A percentile compares a stretch with the other conserved stretches of the same genome.
phyloP scores from a whole-genome alignment of 2,329 filamentous ascomycete species.

The Beauveria scarabaeidicola region DNA sequence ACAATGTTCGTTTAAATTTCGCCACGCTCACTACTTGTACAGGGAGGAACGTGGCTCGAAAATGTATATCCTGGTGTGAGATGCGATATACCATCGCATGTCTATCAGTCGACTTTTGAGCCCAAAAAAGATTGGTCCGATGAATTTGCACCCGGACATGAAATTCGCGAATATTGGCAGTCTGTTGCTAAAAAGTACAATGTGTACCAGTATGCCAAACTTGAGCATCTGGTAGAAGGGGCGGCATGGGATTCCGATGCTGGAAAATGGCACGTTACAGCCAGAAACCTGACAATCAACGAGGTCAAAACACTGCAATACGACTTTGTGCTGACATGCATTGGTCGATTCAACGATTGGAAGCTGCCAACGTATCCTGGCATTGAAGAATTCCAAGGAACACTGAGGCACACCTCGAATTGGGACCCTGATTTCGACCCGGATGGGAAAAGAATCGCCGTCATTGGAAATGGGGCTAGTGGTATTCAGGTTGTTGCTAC shows the following conservation, averaged over 20 bases:
- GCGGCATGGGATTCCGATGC: constrained; percentile 45
- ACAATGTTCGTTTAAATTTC: constrained; percentile 7
- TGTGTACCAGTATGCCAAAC: constrained; percentile 50
- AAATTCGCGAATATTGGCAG: constrained; percentile 62
- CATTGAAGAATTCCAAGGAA: constrained; percentile 43
- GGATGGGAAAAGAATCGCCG: constrained; percentile 38
- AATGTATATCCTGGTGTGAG: constrained; percentile 55
- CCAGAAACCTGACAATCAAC: constrained; percentile 11
- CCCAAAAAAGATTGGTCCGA: constrained; percentile 63
- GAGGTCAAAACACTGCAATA: constrained; percentile 36
- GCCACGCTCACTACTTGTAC: neutral
- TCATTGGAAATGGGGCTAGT: constrained; percentile 44
- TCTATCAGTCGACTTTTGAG: constrained; percentile 60
- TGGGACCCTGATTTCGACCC: constrained; percentile 47
- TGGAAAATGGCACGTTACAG: constrained; percentile 40
- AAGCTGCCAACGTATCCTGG: constrained; percentile 54
- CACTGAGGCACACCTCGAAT: constrained; percentile 51
- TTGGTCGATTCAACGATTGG: constrained; percentile 59
- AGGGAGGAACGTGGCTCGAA: constrained; percentile 47
- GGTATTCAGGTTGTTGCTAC: constrained; percentile 47
- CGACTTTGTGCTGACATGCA: constrained; percentile 55
- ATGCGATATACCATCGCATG: constrained; percentile 61
- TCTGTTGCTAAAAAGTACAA: constrained; percentile 53
- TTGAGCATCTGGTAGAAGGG: constrained; percentile 46
- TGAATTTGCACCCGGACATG: constrained; percentile 55